Conservation (phyloP, 2,329 filamentous ascomycete species). For the Didymella keratinophila region DNA sequence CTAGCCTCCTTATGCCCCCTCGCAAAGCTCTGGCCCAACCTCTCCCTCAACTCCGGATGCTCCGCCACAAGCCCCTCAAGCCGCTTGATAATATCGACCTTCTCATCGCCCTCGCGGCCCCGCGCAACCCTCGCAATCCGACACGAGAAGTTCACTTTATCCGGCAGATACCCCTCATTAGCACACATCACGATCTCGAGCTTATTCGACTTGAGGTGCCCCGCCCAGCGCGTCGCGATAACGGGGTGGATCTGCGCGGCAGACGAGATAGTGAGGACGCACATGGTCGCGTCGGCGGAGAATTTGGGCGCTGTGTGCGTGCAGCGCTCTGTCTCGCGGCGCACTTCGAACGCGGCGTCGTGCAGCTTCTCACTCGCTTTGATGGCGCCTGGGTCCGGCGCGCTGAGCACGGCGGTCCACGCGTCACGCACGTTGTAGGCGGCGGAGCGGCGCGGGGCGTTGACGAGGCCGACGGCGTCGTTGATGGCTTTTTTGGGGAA, state of each 20-base stretch:
- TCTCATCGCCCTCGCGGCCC: constrained; percentile 56
- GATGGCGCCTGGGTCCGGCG: constrained; percentile 61
- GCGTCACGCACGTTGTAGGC: constrained; percentile 67
- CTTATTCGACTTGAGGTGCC: constrained; percentile 64
- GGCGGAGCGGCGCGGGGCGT: constrained; percentile 70
- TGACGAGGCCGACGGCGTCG: constrained; percentile 69
- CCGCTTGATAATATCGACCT: constrained; percentile 69
- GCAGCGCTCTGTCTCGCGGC: constrained; percentile 67
- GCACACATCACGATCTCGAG: constrained; percentile 72
- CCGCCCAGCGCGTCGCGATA: constrained; percentile 72
- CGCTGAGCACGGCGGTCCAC: constrained; percentile 65
- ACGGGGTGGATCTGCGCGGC: constrained; percentile 70
- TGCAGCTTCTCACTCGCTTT: constrained; percentile 59
- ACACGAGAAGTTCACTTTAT: constrained; percentile 72
- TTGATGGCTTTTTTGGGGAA: constrained; percentile 70
- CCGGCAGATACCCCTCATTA: constrained; percentile 70
- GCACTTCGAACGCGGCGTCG: constrained; percentile 65
- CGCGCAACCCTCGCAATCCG: constrained; percentile 66
- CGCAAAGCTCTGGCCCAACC: constrained; percentile 70
- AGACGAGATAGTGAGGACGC: constrained; percentile 68
- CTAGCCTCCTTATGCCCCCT: constrained; percentile 73
- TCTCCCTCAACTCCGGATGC: constrained; percentile 51
- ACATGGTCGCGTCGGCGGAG: constrained; percentile 67
- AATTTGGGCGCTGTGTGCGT: constrained; percentile 70
- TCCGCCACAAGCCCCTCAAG: constrained; percentile 60